Base-by-base conservation (phyloP, 225 moss, liverwort and hornwort species). In the Marchantia polymorpha region DNA sequence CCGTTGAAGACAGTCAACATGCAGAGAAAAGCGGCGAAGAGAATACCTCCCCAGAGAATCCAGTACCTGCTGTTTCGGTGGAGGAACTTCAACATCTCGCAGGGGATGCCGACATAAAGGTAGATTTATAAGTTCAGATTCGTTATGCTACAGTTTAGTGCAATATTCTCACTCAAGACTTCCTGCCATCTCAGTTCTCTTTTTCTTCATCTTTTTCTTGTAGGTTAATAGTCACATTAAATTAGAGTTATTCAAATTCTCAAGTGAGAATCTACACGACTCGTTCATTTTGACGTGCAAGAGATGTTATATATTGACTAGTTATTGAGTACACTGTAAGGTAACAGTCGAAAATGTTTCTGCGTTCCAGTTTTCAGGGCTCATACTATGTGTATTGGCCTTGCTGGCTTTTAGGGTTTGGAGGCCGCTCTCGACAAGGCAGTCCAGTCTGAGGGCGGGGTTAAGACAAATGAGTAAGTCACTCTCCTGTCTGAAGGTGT, bases 361-460 rank as follows among this genome's bases (percentile, higher is more conserved):
- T 39, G 39, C 39, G 39, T 39, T 39, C 39, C 39, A 39, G 39
- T 39, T 39, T 39, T 39, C 39, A 39, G 39, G 39, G 5, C 39
- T 39, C 5, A 39, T 39, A 39, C 39, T 39, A 39, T 39, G 39
- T 39, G 39, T 39, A 39, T 39, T 27, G 27, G 29, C 12, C 53
- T 54, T 55, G 6, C 27, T 54, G 74, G 19, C 10, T 14, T n/a
- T 49, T 80, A 96, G 99, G 99, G 95, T 80, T 87, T 99, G 58
- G 99, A 99, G 88, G 95, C 95, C 81, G 99, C 91, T 72, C 89
- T 99, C 85, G 95, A 95, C 80, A 95, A 93, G 81, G 99, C 95
- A 81, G 93, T 95, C 58, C 90, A 90, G 76, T 84, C 91, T 1
- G 92, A 93, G 47, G 95, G 90, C 65, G 92, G 88, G 70, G 89